These are phyloP conservation scores for Aspergillus sojae DNA, from an alignment of 2,329 filamentous ascomycete genomes.

Conservation along the genomic window DNA sequence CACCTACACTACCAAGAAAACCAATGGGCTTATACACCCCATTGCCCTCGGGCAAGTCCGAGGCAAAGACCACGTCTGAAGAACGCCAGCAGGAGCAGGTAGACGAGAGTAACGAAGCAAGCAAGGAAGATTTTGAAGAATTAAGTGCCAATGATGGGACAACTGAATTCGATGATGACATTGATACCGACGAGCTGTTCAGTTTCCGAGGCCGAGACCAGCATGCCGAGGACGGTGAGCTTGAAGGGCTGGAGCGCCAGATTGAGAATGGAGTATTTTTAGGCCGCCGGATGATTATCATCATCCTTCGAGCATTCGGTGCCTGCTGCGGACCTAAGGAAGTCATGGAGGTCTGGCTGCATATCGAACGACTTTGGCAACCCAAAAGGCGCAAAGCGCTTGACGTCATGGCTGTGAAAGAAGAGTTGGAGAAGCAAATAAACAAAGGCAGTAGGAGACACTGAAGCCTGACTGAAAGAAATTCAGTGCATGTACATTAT, in stretches of 20 bases:
- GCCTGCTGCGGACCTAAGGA: constrained; percentile 39
- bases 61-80: constrained; percentile 3
- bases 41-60: constrained; percentile 22
- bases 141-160: constrained; percentile 6
- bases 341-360: constrained; percentile 41
- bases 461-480: neutral
- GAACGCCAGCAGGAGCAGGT: constrained; percentile 10
- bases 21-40: constrained; percentile 28
- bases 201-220: constrained; percentile 7
- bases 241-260: constrained; percentile 30
- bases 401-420: constrained; percentile 41
- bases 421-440: constrained; percentile 42
- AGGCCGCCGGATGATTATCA: constrained; percentile 43
- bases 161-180: constrained; percentile 9
- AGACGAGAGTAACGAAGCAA: constrained; percentile 1
- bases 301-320: constrained; percentile 44
- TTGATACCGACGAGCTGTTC: constrained; percentile 21
- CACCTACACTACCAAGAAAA: constrained; percentile 11
- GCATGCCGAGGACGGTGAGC: constrained; percentile 10
- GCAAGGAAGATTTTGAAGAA: constrained; percentile 12
- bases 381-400: constrained; percentile 36
- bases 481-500: constrained; percentile 32
- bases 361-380: constrained; percentile 45
- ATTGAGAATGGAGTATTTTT: constrained; percentile 46
- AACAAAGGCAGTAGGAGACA: constrained; percentile 19